phyloP scores from a whole-genome alignment of 2,329 filamentous ascomycete genomes.

The Phialophora tarda region DNA sequence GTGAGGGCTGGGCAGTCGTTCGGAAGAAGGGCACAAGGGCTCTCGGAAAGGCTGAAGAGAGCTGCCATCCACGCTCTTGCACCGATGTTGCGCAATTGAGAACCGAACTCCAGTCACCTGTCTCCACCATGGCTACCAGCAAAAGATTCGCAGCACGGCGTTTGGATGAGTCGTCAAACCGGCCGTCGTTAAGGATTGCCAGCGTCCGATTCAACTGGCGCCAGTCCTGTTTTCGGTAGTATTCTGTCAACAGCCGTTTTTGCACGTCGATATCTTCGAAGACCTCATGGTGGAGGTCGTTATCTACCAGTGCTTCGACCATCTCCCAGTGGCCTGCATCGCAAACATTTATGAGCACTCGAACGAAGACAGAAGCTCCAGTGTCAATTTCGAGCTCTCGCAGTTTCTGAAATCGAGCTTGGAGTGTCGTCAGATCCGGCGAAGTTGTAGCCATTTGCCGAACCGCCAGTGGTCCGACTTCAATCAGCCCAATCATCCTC shows the following conservation, averaged over 20 bases:
- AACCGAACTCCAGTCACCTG: conserved; percentile 45
- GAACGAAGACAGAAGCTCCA: conserved; percentile 67
- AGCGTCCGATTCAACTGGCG: conserved; percentile 61
- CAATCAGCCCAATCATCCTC: conserved; percentile 70
- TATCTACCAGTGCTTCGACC: conserved; percentile 59
- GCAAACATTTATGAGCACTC: conserved; percentile 69
- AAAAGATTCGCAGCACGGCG: conserved; percentile 47
- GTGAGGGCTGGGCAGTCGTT: neutral
- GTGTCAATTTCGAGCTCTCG: conserved; percentile 67
- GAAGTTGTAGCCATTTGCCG: conserved; percentile 77
- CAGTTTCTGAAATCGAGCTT: conserved; percentile 65
- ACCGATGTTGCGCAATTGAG: conserved; percentile 16
- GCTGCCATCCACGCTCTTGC: conserved; percentile 12
- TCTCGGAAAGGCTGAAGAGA: conserved; percentile 15
- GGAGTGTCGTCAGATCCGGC: conserved; percentile 61
- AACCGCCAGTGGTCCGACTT: conserved; percentile 76
- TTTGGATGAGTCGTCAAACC: conserved; percentile 43
- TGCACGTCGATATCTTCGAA: conserved; percentile 63
- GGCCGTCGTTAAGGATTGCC: conserved; percentile 54
- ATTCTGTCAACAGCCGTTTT: conserved; percentile 59
- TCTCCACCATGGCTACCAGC: conserved; percentile 43
- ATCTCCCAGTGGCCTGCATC: conserved; percentile 59
- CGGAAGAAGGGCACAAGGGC: conserved; percentile 9
- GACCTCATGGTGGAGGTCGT: conserved; percentile 69
- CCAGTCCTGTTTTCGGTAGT: conserved; percentile 59